Evolutionary conservation across 139 green algal genomes (phyloP).

Genomic region (Chlorella ohadii): DNA sequence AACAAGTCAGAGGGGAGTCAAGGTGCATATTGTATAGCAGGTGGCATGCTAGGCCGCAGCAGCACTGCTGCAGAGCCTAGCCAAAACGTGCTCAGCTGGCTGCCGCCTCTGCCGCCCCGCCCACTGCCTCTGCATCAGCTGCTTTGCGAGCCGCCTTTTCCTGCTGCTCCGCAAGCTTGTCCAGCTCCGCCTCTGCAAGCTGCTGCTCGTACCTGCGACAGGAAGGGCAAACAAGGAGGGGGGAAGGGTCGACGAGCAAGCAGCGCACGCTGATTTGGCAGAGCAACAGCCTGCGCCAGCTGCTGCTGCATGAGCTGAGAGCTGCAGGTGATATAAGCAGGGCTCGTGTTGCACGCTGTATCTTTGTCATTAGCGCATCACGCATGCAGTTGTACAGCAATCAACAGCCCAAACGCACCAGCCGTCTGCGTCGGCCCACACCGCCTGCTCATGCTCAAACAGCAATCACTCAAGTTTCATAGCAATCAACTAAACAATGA

Average conservation of each 20-base stretch:
- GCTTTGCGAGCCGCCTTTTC: conserved; percentile 28
- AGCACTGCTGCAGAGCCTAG: background rate
- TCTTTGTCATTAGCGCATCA: too few species aligned
- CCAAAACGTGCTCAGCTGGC: background rate
- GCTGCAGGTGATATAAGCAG: too few species aligned
- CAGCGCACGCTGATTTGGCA: background rate
- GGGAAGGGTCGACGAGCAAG: too few species aligned
- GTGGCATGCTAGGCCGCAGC: too few species aligned
- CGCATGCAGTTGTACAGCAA: too few species aligned
- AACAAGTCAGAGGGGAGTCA: background rate
- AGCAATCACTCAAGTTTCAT: background rate
- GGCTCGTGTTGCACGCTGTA: too few species aligned
- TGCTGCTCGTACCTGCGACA: conserved; percentile 57
- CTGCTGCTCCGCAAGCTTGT: conserved; percentile 57
- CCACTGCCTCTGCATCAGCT: background rate
- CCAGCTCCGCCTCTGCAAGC: conserved; percentile 68
- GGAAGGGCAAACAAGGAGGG: background rate
- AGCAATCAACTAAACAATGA: background rate
- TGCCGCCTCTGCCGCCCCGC: background rate
- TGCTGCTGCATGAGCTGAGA: too few species aligned
- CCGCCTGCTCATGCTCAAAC: too few species aligned
- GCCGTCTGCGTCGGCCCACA: conserved; percentile 78
- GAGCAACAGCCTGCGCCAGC: too few species aligned
- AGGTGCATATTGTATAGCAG: background rate
- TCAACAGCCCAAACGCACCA: too few species aligned